Percentiles rank a stretch among this genome's conserved stretches.
Conservation (phyloP, 1,139 yeast species). For the Yamadazyma kanchanaburiensis region DNA sequence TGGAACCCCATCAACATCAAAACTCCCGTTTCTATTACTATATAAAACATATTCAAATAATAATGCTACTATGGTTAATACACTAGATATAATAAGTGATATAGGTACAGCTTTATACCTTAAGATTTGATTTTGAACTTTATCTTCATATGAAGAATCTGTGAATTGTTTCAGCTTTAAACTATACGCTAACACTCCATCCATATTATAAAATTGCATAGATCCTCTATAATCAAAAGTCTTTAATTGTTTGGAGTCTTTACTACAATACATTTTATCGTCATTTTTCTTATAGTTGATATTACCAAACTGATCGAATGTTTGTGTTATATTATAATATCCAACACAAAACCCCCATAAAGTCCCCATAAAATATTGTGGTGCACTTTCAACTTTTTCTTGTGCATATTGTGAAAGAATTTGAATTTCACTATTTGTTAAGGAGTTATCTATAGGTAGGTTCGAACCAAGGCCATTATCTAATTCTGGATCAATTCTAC, state of each 20-base stretch:
- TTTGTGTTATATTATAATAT: slow-evolving; percentile 26
- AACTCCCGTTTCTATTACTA: slow-evolving; percentile 25
- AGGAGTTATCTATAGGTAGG: slow-evolving; percentile 32
- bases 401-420: slow-evolving; percentile 46
- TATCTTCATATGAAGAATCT: slow-evolving; percentile 17
- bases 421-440: slow-evolving; percentile 51
- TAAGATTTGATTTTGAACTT: slow-evolving; percentile 16
- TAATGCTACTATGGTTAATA: slow-evolving; percentile 18
- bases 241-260: slow-evolving; percentile 12
- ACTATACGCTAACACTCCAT: slow-evolving; percentile 48
- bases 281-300: slow-evolving; percentile 13
- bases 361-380: slow-evolving; percentile 45
- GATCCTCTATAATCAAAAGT: slow-evolving; percentile 46
- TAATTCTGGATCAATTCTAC: slow-evolving; percentile 1
- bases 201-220: slow-evolving; percentile 36
- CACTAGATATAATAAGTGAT: slow-evolving; percentile 7
- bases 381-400: slow-evolving; percentile 46
- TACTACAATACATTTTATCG: slow-evolving; percentile 20
- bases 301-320: slow-evolving; percentile 12
- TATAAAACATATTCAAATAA: slow-evolving; percentile 32
- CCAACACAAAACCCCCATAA: slow-evolving; percentile 49
- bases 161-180: slow-evolving; percentile 19
- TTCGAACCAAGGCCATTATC: slow-evolving; percentile 2
- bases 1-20: slow-evolving; percentile 29
- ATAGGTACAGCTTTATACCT: slow-evolving; percentile 21